Evolutionary conservation across 805 yeast species (phyloP).

Genomic region (Komagataella mondaviorum): DNA sequence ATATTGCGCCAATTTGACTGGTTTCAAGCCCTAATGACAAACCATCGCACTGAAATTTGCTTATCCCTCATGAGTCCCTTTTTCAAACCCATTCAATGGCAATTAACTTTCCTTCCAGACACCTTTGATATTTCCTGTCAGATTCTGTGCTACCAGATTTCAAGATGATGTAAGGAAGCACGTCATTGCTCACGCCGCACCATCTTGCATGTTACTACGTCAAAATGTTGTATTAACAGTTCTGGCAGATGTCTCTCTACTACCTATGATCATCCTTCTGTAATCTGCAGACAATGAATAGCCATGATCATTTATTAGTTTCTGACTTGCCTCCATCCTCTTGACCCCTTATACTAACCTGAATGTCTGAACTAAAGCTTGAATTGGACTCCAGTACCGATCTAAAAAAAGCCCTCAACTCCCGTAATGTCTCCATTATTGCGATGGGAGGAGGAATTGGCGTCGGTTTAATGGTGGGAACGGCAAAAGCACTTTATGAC

Average conservation of each 20-base stretch:
- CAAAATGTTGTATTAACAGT: background rate
- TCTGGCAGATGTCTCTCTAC: background rate
- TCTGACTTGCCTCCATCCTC: background rate
- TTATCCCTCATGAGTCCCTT: no score
- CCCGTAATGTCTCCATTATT: conserved; percentile 34
- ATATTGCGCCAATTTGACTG: no score
- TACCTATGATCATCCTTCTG: background rate
- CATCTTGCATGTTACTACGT: background rate
- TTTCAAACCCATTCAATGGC: no score
- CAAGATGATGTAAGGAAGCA: background rate
- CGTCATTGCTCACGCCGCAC: background rate
- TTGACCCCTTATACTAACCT: background rate
- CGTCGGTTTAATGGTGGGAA: conserved; percentile 38
- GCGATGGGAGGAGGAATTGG: conserved; percentile 48
- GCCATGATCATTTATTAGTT: background rate
- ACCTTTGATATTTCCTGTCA: background rate
- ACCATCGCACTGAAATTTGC: no score
- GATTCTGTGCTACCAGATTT: background rate
- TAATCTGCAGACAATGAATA: background rate
- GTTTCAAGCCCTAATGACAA: no score
- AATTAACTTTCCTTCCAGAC: no score
- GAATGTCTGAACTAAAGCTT: conserved; percentile 2
- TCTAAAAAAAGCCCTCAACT: conserved; percentile 29
- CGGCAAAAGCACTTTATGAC: conserved; percentile 32
- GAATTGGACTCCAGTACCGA: conserved; percentile 11